Conservation (phyloP, 352 stramenopile species). For the Globisporangium nunn region DNA sequence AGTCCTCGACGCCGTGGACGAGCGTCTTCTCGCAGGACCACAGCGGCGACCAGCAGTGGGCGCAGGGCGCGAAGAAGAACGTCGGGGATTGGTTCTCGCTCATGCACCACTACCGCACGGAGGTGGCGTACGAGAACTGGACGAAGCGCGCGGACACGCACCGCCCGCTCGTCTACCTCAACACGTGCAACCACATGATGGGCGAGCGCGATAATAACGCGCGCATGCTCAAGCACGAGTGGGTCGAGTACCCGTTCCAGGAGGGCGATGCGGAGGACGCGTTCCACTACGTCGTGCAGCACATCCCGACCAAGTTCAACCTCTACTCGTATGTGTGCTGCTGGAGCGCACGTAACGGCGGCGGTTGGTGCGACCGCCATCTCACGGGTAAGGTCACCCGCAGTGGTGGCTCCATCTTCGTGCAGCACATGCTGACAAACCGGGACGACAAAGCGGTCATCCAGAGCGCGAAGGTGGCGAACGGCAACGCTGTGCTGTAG, state of each 20-base stretch:
- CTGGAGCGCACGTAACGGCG: slow-evolving; percentile 67
- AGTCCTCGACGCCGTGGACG: slow-evolving; percentile 36
- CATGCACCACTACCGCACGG: slow-evolving; percentile 80
- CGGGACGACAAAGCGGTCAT: neutral
- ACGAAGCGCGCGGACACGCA: slow-evolving; percentile 26
- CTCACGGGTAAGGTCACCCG: slow-evolving; percentile 42
- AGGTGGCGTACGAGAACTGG: slow-evolving; percentile 49
- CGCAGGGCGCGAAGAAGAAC: slow-evolving; percentile 79
- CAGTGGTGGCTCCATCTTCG: slow-evolving; percentile 59
- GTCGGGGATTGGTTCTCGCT: slow-evolving; percentile 84
- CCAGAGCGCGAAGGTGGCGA: neutral
- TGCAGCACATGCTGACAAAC: slow-evolving; percentile 15
- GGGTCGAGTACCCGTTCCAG: slow-evolving; percentile 78
- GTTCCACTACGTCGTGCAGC: slow-evolving; percentile 70
- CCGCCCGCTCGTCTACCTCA: slow-evolving; percentile 75
- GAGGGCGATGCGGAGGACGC: slow-evolving; percentile 56
- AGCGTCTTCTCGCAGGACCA: slow-evolving; percentile 72
- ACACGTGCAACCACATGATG: slow-evolving; percentile 90
- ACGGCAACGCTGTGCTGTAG: neutral
- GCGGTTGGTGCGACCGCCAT: slow-evolving; percentile 66
- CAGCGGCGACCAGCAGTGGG: slow-evolving; percentile 69
- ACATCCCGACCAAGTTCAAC: slow-evolving; percentile 84
- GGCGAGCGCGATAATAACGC: slow-evolving; percentile 79
- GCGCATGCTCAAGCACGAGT: slow-evolving; percentile 67
- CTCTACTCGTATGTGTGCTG: slow-evolving; percentile 84